Conservation (phyloP, 129 eudicot species). For the Gnaphalium uliginosum region DNA sequence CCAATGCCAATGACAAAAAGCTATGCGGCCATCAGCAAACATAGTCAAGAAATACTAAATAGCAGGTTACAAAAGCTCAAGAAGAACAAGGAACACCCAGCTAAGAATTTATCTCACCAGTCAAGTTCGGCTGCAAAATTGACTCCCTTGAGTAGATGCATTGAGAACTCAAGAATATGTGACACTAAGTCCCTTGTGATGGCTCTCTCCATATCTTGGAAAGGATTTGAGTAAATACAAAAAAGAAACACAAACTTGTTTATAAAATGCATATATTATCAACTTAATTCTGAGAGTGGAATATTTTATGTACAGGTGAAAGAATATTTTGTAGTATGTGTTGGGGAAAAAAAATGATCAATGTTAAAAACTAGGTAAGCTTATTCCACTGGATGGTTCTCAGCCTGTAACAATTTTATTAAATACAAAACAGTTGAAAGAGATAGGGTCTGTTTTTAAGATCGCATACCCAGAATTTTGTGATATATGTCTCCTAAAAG, state of each 20-base stretch:
- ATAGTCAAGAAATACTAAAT: conserved; percentile 2
- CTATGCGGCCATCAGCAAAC: conserved; percentile 36
- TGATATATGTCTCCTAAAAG: conserved; percentile 67
- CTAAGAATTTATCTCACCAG: conserved; percentile 47
- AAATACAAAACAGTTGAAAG: neutral
- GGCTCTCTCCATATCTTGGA: conserved; percentile 93
- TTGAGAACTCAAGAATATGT: conserved; percentile 67
- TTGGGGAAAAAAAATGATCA: too few species aligned
- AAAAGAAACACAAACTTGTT: neutral
- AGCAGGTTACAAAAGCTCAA: neutral
- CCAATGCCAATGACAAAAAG: conserved; percentile 78
- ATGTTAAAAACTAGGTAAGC: too few species aligned
- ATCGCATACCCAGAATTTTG: conserved; percentile 75
- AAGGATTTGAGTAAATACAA: conserved; percentile 2
- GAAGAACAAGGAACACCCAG: conserved; percentile 15
- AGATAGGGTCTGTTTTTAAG: neutral
- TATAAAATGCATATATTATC: neutral
- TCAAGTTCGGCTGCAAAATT: conserved; percentile 94
- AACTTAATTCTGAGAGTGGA: conserved; percentile 15
- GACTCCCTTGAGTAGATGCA: conserved; percentile 66
- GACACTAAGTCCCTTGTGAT: conserved; percentile 81
- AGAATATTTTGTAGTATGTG: neutral
- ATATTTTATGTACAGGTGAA: conserved; percentile 11
- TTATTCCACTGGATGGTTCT: neutral
- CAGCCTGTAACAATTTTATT: conserved; percentile 3